Evolutionary conservation across 2,329 filamentous ascomycete genomes (phyloP).

Genomic region (Aspergillus sp.): DNA sequence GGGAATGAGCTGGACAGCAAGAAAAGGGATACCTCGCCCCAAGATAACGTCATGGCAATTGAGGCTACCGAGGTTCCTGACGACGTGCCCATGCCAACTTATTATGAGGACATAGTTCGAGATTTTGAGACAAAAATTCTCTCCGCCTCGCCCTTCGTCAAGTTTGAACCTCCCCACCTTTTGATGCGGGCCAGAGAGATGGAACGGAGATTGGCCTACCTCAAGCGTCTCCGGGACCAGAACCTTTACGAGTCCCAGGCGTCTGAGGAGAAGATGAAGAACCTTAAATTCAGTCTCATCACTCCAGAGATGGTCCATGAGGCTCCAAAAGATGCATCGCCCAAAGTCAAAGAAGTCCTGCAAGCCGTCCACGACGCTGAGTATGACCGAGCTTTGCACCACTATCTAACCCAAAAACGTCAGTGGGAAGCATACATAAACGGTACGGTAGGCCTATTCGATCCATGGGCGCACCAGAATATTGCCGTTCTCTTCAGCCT

Average conservation of each 20-base stretch:
- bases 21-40: constrained; percentile 17
- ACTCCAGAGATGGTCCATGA: constrained; percentile 94
- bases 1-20: constrained; percentile 26
- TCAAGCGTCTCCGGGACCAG: constrained; percentile 82
- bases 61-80: constrained; percentile 65
- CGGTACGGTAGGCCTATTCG: constrained; percentile 85
- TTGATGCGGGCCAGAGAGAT: constrained; percentile 91
- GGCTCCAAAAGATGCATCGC: constrained; percentile 76
- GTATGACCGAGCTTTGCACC: constrained; percentile 91
- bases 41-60: constrained; percentile 23
- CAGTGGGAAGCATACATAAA: constrained; percentile 97
- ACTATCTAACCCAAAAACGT: constrained; percentile 89
- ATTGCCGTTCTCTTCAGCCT: constrained; percentile 93
- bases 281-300: constrained; percentile 84
- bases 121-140: constrained; percentile 92
- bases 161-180: constrained; percentile 90
- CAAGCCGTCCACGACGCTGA: constrained; percentile 96
- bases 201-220: constrained; percentile 79
- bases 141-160: constrained; percentile 94
- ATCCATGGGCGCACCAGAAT: constrained; percentile 94
- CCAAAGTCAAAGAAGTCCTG: constrained; percentile 88
- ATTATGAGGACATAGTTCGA: constrained; percentile 92
- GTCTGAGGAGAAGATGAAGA: constrained; percentile 65
- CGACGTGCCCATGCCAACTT: constrained; percentile 82
- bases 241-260: constrained; percentile 45